A percentile compares a stretch with the other conserved stretches of the same genome.
Conservation (phyloP, 2,329 filamentous ascomycete genomes). For the Xylaria sp. region DNA sequence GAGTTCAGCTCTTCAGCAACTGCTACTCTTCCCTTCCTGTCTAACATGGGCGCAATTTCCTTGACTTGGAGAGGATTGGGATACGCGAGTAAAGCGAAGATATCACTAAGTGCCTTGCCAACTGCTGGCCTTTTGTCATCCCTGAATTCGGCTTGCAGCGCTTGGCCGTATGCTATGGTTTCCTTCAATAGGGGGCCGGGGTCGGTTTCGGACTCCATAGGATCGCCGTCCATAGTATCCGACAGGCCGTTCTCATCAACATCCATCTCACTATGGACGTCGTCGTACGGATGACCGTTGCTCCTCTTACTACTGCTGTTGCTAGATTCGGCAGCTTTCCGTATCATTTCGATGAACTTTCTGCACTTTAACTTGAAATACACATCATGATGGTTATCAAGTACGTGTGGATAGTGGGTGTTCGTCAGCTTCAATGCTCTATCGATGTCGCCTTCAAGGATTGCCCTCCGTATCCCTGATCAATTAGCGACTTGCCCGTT, state of each 20-base stretch:
- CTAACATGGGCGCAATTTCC: constrained; percentile 80
- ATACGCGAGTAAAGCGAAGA: constrained; percentile 90
- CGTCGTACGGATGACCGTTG: constrained; percentile 56
- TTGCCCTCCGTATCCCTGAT: constrained; percentile 83
- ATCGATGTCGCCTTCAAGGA: constrained; percentile 93
- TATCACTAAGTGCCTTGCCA: constrained; percentile 79
- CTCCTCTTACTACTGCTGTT: constrained; percentile 57
- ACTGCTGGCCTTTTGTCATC: constrained; percentile 77
- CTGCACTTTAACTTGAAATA: constrained; percentile 89
- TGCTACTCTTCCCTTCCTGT: constrained; percentile 76
- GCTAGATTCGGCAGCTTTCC: constrained; percentile 74
- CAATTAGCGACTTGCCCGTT: constrained; percentile 28
- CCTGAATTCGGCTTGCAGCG: constrained; percentile 80
- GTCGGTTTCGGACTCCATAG: constrained; percentile 46
- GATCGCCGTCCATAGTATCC: constrained; percentile 67
- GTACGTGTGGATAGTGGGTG: constrained; percentile 80
- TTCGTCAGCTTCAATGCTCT: constrained; percentile 85
- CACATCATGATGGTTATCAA: constrained; percentile 83
- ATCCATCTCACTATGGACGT: constrained; percentile 68
- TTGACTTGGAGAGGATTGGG: constrained; percentile 79
- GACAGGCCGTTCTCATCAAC: constrained; percentile 54
- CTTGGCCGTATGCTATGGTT: constrained; percentile 82
- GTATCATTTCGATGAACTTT: constrained; percentile 96
- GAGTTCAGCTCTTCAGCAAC: constrained; percentile 96
- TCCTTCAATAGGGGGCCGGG: constrained; percentile 67